A percentile compares a stretch with the other conserved stretches of the same genome.
Conservation (phyloP, 208 protist genomes). For the Leishmania lainsoni region DNA sequence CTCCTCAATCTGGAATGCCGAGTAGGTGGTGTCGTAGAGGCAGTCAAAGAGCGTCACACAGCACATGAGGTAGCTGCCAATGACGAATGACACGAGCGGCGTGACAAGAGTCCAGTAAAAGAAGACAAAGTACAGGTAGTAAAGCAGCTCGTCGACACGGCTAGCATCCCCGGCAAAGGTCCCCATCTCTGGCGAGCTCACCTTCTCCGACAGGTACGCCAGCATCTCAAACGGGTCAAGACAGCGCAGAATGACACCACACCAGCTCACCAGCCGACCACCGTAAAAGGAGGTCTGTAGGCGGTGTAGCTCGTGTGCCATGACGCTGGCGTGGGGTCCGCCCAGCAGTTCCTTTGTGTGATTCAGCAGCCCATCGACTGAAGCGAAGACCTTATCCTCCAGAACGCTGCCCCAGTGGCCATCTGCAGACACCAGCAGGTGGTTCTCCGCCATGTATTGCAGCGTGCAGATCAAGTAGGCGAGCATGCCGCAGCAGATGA, state of each 20-base stretch:
- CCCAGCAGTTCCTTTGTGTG: conserved; percentile 42
- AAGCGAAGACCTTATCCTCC: conserved; percentile 50
- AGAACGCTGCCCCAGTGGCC: conserved; percentile 66
- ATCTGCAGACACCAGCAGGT: conserved; percentile 48
- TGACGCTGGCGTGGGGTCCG: conserved; percentile 13
- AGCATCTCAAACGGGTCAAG: conserved; percentile 74
- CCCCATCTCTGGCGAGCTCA: conserved; percentile 52
- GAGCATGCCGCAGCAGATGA: conserved; percentile 56
- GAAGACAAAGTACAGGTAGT: conserved; percentile 79
- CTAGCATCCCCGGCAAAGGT: conserved; percentile 42
- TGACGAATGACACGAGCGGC: conserved; percentile 78
- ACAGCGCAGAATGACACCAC: conserved; percentile 43
- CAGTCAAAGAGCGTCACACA: conserved; percentile 73
- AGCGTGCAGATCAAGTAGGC: conserved; percentile 54
- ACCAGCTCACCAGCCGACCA: conserved; percentile 28
- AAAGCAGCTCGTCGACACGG: conserved; percentile 53
- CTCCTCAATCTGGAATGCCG: conserved; percentile 88
- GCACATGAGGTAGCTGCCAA: conserved; percentile 73
- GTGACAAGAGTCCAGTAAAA: conserved; percentile 85
- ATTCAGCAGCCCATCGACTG: conserved; percentile 37
- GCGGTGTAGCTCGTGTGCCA: conserved; percentile 2
- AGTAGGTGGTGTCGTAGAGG: conserved; percentile 79
- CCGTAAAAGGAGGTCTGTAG: conserved; percentile 38
- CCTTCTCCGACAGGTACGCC: conserved; percentile 53
- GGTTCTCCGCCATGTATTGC: conserved; percentile 59